Base-by-base conservation (phyloP, 1,139 yeast species). In the Candida gigantensis region DNA sequence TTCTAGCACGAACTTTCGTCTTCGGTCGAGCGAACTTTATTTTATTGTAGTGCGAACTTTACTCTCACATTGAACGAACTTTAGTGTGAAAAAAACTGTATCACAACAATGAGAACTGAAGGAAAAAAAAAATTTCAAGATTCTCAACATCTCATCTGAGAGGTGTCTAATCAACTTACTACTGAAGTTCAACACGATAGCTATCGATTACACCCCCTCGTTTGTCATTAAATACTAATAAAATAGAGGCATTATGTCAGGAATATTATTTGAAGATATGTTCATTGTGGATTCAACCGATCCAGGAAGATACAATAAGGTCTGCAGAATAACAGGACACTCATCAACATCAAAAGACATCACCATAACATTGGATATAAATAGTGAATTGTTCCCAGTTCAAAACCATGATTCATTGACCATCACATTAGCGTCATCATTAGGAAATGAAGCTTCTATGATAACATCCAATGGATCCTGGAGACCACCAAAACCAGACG, bases 321-420 rank as follows among this genome's bases (percentile, higher is more conserved):
- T 92, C 12, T 72, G 89, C 24, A 84, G 99, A 55, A 78, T 92
- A 55, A 86, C 87, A 50, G 97, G 94, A 18, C 81, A 79, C 43
- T 87, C 97, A 16, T 84, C 94, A 31, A 81, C 96, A 17, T 79
- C 89, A 36, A 77, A 80, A 45, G 96, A 88, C 52, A 81, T 90
- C 49, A 84, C 83, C 51, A 76, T 94, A 57, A 85, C 96, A 10
- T 74, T 94, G 51, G 99, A 94, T 61, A 78, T 94, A 61, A 94
- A 94, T 68, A 78, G 87, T 34, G 98, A 94, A 59, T 74, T 94
- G 47, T 92, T 88, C 69, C 97, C 97, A 12, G 88, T 92, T 31
- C 70, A 77, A 45, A 70, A 74, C 44, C 81, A 83, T 46, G 95
- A 87, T 54, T 81, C 92, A 21, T 71, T 92, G 50, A 87, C 97